Percentiles rank a stretch among this genome's conserved stretches.
These are phyloP conservation scores for Chaetomiaceae sp. DNA, from an alignment of 2,329 filamentous ascomycete genomes.

Conservation along the genomic window DNA sequence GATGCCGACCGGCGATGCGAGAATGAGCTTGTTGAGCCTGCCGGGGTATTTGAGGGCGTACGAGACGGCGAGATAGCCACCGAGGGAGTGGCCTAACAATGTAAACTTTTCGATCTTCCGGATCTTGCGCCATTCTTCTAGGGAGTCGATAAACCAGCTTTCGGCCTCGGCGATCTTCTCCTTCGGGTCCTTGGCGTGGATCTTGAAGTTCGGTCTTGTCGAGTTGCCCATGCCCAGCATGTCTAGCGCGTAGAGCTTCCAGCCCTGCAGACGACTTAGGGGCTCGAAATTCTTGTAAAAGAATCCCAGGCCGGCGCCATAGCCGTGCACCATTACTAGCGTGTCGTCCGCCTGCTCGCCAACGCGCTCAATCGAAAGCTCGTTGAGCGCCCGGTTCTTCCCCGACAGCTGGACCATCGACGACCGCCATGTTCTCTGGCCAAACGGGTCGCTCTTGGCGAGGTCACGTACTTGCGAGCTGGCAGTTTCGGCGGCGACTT, in stretches of 20 bases:
- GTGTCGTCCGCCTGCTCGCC: slow-evolving; percentile 78
- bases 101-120: slow-evolving; percentile 91
- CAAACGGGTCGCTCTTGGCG: slow-evolving; percentile 64
- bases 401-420: slow-evolving; percentile 80
- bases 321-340: slow-evolving; percentile 93
- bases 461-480: slow-evolving; percentile 39
- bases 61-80: slow-evolving; percentile 89
- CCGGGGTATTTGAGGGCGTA: slow-evolving; percentile 97
- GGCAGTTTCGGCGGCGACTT: slow-evolving; percentile 53
- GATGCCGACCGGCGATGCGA: slow-evolving; percentile 90
- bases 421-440: slow-evolving; percentile 79
- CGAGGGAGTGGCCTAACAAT: slow-evolving; percentile 85
- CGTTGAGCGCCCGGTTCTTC: slow-evolving; percentile 83
- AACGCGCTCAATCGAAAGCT: slow-evolving; percentile 82
- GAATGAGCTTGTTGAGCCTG: slow-evolving; percentile 88
- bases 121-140: slow-evolving; percentile 91
- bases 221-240: slow-evolving; percentile 93
- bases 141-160: slow-evolving; percentile 89
- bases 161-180: slow-evolving; percentile 85
- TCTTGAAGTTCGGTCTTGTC: slow-evolving; percentile 74
- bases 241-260: slow-evolving; percentile 91
- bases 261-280: slow-evolving; percentile 70
- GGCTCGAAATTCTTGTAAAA: slow-evolving; percentile 98
- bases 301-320: slow-evolving; percentile 92
- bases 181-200: slow-evolving; percentile 77